Evolutionary conservation across 345 rosid species (phyloP), one percentile per base, ranked within the genome.

Genomic region (Anacardium occidentale): DNA sequence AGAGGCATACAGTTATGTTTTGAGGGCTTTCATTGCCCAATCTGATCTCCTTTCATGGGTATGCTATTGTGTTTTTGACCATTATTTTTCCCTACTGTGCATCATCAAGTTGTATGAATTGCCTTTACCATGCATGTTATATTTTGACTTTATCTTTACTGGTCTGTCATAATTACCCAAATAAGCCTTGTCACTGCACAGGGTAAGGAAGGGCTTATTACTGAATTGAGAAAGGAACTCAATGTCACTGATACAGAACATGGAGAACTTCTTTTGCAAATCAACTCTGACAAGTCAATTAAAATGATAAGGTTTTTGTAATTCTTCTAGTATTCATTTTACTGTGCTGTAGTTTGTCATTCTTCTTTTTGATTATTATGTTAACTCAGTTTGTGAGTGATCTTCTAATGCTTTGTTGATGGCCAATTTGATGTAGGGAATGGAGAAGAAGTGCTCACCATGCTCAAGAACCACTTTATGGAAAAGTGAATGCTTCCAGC

Each of bases 1-100:
- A 66, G 78, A 71, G 55, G 81, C 81, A 29, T 81, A 81, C 17
- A 8, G 68, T 62, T 68, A 69, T 74, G 79, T 77, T 57, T 77
- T 77, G 69, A 68, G 76, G 71, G 77, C 84, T 63, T 75, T 81
- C 70, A 71, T 71, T 21, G 81, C 79, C 60, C 81, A 81, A 75
- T 77, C 81, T 9, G 81, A 81, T 69, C 75, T 71, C 11, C 79
- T 81, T 50, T 74, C 84, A n/a, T 77, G 84, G 81, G 84, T 81
- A 77, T 61, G 57, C 45, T 22, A 21, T 8, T 47, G 53, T 67
- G 12, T 20, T 25, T 34, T 54, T 26, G 53, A 29, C 13, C 14
- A 0, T 10, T 56, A 8, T 45, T 24, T 26, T 78, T 8, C 42
- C 42, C 42, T 37, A 37, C 42, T 5, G 3, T 7, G 12, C 63